Percentiles rank a stretch among this genome's conserved stretches.
phyloP scores from a whole-genome alignment of 768 basidiomycete genomes.

The Crassisporium funariophilum region DNA sequence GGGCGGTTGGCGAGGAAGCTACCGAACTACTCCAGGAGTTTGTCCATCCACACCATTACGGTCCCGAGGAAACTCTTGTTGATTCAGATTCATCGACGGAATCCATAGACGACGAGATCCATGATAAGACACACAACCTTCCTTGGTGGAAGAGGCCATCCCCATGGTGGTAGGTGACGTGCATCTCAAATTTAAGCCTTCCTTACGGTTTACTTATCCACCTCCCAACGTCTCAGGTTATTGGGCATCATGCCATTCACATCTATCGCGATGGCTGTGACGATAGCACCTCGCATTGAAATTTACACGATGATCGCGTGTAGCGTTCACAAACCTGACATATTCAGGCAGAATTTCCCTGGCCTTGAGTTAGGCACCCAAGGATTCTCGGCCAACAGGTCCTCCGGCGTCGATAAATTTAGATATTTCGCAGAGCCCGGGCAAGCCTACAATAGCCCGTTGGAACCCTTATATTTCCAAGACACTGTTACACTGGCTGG shows the following conservation, averaged over 20 bases:
- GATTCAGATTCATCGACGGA: slow-evolving; percentile 16
- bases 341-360: slow-evolving; percentile 33
- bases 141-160: slow-evolving; percentile 83
- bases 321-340: slow-evolving; percentile 62
- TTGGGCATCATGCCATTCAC: slow-evolving; percentile 54
- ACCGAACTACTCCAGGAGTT: slow-evolving; percentile 50
- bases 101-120: slow-evolving; percentile 28
- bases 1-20: slow-evolving; percentile 45
- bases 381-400: slow-evolving; percentile 2
- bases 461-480: slow-evolving; percentile 2
- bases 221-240: slow-evolving; percentile 48
- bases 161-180: slow-evolving; percentile 60
- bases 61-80: slow-evolving; percentile 32
- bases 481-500: slow-evolving; percentile 1
- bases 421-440: background rate
- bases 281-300: slow-evolving; percentile 71
- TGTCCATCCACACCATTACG: slow-evolving; percentile 39
- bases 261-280: slow-evolving; percentile 55
- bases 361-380: slow-evolving; percentile 13
- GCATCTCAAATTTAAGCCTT: background rate
- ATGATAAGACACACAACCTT: slow-evolving; percentile 31
- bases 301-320: slow-evolving; percentile 77
- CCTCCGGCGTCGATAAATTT: background rate
- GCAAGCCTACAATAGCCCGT: background rate
- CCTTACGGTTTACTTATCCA: background rate